These are phyloP conservation scores for Olyra latifolia DNA, from an alignment of 176 grass and related monocot genomes.

Conservation along the genomic window DNA sequence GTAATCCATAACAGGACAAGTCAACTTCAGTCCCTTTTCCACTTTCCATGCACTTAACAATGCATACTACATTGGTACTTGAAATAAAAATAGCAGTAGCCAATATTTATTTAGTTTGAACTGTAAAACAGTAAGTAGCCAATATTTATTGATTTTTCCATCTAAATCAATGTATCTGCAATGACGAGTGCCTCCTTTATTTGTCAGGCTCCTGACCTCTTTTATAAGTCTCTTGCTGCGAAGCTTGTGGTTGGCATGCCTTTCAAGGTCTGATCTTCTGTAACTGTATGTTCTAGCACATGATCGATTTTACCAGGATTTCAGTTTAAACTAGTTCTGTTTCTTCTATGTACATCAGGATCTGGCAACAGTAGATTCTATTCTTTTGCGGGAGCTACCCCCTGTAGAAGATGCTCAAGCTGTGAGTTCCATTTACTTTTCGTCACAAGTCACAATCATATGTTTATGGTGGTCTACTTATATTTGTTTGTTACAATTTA, in stretches of 20 bases:
- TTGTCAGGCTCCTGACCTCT: conserved; percentile 71
- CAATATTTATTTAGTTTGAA: neutral
- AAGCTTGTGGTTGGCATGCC: conserved; percentile 96
- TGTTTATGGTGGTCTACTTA: neutral
- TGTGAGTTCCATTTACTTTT: conserved; percentile 49
- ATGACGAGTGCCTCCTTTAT: conserved; percentile 28
- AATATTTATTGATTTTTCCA: neutral
- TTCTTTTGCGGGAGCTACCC: conserved; percentile 94
- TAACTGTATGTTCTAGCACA: conserved; percentile 25
- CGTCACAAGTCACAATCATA: neutral
- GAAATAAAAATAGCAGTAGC: neutral
- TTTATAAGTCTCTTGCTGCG: conserved; percentile 82
- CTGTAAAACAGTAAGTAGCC: too few species aligned
- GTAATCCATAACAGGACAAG: neutral
- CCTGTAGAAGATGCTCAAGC: conserved; percentile 81
- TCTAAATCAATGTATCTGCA: conserved; percentile 24
- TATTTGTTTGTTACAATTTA: conserved; percentile 16
- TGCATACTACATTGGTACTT: conserved; percentile 4
- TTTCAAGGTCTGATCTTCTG: conserved; percentile 90
- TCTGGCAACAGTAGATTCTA: conserved; percentile 94
- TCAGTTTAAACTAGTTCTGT: conserved; percentile 27
- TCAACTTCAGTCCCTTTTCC: neutral
- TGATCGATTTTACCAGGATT: conserved; percentile 12
- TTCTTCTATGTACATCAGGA: conserved; percentile 64
- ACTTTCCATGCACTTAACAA: conserved; percentile 7